Conservation (phyloP, 2,329 filamentous ascomycete species). For the Arthrobotrys megalospora region DNA sequence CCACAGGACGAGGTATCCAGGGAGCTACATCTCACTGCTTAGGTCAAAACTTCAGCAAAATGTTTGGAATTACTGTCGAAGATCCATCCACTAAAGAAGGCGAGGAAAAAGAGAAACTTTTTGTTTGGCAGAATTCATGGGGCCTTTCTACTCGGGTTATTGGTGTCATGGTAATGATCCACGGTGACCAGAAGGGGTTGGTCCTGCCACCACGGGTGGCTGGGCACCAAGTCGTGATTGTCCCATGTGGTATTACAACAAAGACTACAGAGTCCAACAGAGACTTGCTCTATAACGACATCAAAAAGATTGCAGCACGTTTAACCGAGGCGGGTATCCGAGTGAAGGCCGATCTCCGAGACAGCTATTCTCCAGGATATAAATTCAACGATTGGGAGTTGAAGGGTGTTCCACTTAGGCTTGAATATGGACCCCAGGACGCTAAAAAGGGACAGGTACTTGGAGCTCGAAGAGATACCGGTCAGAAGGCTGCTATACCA, state of each 20-base stretch:
- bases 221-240: conserved; percentile 86
- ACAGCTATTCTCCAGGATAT: conserved; percentile 92
- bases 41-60: conserved; percentile 98
- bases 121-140: conserved; percentile 99
- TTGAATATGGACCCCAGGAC: conserved; percentile 97
- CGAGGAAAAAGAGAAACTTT: conserved; percentile 79
- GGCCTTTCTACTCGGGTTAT: conserved; percentile 97
- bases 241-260: conserved; percentile 93
- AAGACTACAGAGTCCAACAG: conserved; percentile 86
- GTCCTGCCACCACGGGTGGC: conserved; percentile 92
- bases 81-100: conserved; percentile 81
- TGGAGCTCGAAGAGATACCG: conserved; percentile 87
- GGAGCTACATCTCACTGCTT: conserved; percentile 94
- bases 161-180: conserved; percentile 98
- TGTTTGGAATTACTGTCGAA: conserved; percentile 98
- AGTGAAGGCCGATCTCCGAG: conserved; percentile 84
- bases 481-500: conserved; percentile 84
- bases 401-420: conserved; percentile 91
- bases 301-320: conserved; percentile 78
- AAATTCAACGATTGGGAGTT: conserved; percentile 99
- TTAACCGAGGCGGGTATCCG: conserved; percentile 83
- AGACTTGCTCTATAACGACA: conserved; percentile 80
- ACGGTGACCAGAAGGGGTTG: conserved; percentile 94
- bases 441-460: conserved; percentile 87
- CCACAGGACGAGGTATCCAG: conserved; percentile 96